Evolutionary conservation across 805 yeast species (phyloP), one percentile per base, ranked within the genome.

Genomic region (Saccharomycopsis sp.): DNA sequence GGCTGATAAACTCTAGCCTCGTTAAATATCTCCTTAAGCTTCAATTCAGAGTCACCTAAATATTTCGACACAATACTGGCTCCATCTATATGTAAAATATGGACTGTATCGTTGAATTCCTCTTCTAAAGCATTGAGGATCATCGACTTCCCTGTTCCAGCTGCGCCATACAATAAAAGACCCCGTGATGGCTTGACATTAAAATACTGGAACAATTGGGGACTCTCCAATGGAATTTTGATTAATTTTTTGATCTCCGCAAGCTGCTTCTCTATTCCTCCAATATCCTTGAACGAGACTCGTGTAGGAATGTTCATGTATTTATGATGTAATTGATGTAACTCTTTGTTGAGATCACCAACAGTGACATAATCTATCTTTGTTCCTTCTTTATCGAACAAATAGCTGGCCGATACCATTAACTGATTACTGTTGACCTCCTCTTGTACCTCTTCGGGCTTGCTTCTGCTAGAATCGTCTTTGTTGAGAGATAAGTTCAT

Each of bases 91-190:
- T 87, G 84, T 52, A 94, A 76, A 0, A 93, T 84, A 70, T 93
- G 99, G 0, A 96, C 96, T 61, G 86, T 79, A 1, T 72, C 63
- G 35, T 56, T 55, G 1, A 81, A 75, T 59, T 87, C 93, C 62
- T 83, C 78, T 0, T 97, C 96, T 8, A 93, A 84, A 25, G 96
- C 86, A 57, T 88, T 79, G 42, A 94, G 75, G 5, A 94, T 77
- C 89, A 92, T 82, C 0, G 97, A 88, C 69, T 93, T 93, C 55
- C 99, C 99, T 0, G 97, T 93, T 2, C 99, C 99, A 1, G 98
- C 94, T 2, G 97, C 96, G 0, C 99, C 99, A 72, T 93, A 96
- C 12, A 93, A 72, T 15, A 93, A 73, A n/a, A 93, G 83, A 41
- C 99, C 99, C 58, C 97, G 77, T 14, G 97, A 97, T 7, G 99